Percentiles rank a stretch among this genome's conserved stretches.
phyloP scores from a whole-genome alignment of 2,329 filamentous ascomycete genomes.

The Talaromyces sp. region DNA sequence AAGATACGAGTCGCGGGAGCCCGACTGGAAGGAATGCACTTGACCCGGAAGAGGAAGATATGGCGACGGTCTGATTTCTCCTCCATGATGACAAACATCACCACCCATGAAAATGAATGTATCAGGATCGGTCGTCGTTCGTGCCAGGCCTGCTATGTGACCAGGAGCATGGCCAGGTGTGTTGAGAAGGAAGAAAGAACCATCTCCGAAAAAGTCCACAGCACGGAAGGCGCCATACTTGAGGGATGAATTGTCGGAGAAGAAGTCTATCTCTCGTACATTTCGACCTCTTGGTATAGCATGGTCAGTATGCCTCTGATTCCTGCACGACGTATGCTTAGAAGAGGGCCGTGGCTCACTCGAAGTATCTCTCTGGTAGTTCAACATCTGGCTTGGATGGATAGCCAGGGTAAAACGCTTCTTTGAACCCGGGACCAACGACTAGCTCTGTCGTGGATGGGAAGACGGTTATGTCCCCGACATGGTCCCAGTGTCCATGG shows the following conservation, averaged over 20 bases:
- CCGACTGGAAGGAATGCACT: neutral
- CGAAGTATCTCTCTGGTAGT: constrained; percentile 40
- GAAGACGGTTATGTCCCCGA: constrained; percentile 42
- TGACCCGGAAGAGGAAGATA: constrained; percentile 35
- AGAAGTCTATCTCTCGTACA: constrained; percentile 4
- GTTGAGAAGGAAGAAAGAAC: constrained; percentile 28
- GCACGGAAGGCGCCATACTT: constrained; percentile 23
- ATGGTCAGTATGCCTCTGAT: neutral
- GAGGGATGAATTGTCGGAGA: constrained; percentile 27
- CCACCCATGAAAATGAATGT: constrained; percentile 49
- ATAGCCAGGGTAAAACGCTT: constrained; percentile 41
- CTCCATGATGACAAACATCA: constrained; percentile 44
- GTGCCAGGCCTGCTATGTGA: constrained; percentile 25
- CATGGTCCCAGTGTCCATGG: constrained; percentile 40
- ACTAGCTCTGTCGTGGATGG: constrained; percentile 39
- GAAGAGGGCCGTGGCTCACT: constrained; percentile 22
- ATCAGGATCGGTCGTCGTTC: constrained; percentile 18
- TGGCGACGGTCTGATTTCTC: constrained; percentile 42
- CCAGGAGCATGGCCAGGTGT: constrained; percentile 23
- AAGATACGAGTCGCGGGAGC: neutral
- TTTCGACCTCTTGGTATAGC: neutral
- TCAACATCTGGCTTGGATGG: constrained; percentile 37
- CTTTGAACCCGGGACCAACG: constrained; percentile 46
- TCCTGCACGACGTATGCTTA: no score
- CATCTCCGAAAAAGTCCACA: constrained; percentile 27